Evolutionary conservation across 1,284 basidiomycete species (phyloP), one percentile per base, ranked within the genome.

Genomic region (Cerrena zonata): DNA sequence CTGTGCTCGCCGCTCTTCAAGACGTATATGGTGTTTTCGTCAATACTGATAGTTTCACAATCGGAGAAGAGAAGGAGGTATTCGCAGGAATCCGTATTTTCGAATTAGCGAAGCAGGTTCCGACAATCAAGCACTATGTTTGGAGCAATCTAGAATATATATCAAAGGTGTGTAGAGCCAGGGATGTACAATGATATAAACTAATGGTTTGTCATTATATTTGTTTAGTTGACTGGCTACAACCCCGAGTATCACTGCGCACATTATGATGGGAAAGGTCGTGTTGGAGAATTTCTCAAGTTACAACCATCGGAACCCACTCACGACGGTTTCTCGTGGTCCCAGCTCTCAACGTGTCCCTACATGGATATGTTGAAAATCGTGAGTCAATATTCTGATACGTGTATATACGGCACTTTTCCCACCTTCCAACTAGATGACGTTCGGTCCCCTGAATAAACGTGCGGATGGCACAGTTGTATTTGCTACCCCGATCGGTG

Each of bases 131-230:
- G 19, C 76, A 78, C 54, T 74, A 74, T 48, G 63, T 78, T 26
- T 78, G 72, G 72, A 75, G 73, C 56, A 71, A 64, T 49, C 62
- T 78, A 12, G 71, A 74, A 51, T 76, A 77, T 54, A 60, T 62
- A 5, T 65, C 63, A 50, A 76, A 76, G 69, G 75, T 75, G 65
- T 69, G 51, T 36, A n/a, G n/a, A n/a, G 19, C 3, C 24, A 24
- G 23, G 41, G 11, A 43, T 27, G 18, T 21, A 2, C 22, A 13
- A 26, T 22, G 13, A 42, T 42, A 22, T 5, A 19, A 21, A 13
- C 7, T 3, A 1, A 23, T 4, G n/a, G 3, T 13, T 25, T 34
- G 11, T 10, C 10, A 12, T 13, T 30, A 27, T 15, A 45, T 42
- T 21, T 18, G 11, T 21, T n/a, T 49, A 72, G 72, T 59, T 65